phyloP scores from a whole-genome alignment of 352 stramenopile genomes.

The Phytopythium kandeliae region DNA sequence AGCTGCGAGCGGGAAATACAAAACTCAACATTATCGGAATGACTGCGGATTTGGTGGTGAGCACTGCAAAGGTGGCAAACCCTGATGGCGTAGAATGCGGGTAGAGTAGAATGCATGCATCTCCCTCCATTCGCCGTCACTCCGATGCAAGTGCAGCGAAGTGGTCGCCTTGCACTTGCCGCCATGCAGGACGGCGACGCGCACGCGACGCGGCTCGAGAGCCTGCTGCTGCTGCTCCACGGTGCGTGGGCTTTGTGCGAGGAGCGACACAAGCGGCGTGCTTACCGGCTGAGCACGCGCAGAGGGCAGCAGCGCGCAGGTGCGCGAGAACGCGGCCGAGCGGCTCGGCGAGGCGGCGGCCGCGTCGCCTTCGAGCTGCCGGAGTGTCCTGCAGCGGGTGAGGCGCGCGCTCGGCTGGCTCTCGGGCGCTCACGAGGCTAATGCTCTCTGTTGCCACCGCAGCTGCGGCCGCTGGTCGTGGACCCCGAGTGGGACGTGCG shows the following conservation, averaged over 20 bases:
- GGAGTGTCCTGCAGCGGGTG: constrained; percentile 48
- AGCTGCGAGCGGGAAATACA: too few species aligned
- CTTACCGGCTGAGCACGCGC: background rate
- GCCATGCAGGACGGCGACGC: constrained; percentile 8
- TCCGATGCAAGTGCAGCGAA: background rate
- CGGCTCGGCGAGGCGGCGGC: constrained; percentile 58
- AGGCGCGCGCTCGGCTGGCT: background rate
- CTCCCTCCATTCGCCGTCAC: too few species aligned
- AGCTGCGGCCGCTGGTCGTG: constrained; percentile 48
- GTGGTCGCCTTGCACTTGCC: background rate
- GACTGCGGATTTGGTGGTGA: too few species aligned
- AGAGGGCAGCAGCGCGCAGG: constrained; percentile 69
- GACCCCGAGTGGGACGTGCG: constrained; percentile 65
- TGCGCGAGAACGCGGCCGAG: constrained; percentile 66
- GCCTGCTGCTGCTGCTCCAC: constrained; percentile 69
- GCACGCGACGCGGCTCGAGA: constrained; percentile 67
- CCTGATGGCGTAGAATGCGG: too few species aligned
- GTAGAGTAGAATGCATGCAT: too few species aligned
- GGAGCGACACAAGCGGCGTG: background rate
- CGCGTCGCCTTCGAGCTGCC: constrained; percentile 36
- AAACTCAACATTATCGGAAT: too few species aligned
- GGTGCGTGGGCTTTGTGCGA: constrained; percentile 14
- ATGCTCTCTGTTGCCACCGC: background rate
- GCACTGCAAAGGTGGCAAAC: too few species aligned
- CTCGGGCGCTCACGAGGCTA: too few species aligned